A percentile compares a stretch with the other conserved stretches of the same genome.
Evolutionary conservation across 2,329 filamentous ascomycete species (phyloP).

Genomic region (Didymella pinodella): DNA sequence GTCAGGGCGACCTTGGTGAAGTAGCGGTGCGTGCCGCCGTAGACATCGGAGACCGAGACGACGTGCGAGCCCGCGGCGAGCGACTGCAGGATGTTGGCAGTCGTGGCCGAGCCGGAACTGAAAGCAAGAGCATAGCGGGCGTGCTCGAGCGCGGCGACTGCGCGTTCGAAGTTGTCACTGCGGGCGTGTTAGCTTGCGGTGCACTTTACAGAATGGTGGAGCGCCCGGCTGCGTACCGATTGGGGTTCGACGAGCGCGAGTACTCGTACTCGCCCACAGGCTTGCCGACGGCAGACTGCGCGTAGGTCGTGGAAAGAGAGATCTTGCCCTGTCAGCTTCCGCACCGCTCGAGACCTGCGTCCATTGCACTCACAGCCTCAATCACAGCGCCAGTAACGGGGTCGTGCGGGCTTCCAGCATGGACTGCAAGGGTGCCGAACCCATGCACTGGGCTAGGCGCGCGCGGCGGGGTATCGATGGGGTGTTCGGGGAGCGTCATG

Average conservation of each 20-base stretch:
- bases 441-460: slow-evolving; percentile 76
- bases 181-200: slow-evolving; percentile 21
- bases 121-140: slow-evolving; percentile 94
- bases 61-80: slow-evolving; percentile 91
- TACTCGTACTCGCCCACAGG: slow-evolving; percentile 93
- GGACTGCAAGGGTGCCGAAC: slow-evolving; percentile 94
- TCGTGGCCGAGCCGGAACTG: slow-evolving; percentile 91
- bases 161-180: slow-evolving; percentile 88
- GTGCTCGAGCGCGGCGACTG: slow-evolving; percentile 90
- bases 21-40: slow-evolving; percentile 97
- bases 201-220: background rate
- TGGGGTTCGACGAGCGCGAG: slow-evolving; percentile 91
- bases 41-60: slow-evolving; percentile 95
- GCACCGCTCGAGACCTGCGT: background rate
- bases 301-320: slow-evolving; percentile 94
- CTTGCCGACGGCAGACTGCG: slow-evolving; percentile 86
- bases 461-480: slow-evolving; percentile 76
- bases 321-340: slow-evolving; percentile 62
- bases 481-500: slow-evolving; percentile 57
- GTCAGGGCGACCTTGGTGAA: slow-evolving; percentile 97
- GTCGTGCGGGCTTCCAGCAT: slow-evolving; percentile 91
- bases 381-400: slow-evolving; percentile 94
- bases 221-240: slow-evolving; percentile 61
- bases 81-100: slow-evolving; percentile 90
- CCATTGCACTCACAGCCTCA: slow-evolving; percentile 66